phyloP scores from a whole-genome alignment of 345 rosid genomes.

The Brassica carinata region DNA sequence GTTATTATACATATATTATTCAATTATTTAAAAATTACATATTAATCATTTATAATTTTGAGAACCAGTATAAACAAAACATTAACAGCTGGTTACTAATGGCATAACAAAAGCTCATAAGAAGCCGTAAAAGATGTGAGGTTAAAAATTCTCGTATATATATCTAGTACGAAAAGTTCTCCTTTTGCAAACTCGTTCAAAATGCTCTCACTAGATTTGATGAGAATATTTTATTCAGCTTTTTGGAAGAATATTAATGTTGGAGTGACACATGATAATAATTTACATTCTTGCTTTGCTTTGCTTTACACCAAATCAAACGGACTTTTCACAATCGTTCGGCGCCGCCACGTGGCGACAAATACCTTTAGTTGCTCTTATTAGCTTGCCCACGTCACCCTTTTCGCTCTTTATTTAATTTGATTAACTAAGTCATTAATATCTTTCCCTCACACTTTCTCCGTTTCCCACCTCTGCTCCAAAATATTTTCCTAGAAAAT shows the following conservation, averaged over 20 bases:
- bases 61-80: neutral
- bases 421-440: neutral
- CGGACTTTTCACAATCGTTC: constrained; percentile 25
- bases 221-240: neutral
- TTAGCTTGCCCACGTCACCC: constrained; percentile 26
- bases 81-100: neutral
- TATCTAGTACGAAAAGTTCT: neutral
- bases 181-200: neutral
- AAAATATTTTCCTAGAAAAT: constrained; percentile 26
- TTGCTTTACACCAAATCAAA: constrained; percentile 39
- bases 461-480: constrained; percentile 8
- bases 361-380: constrained; percentile 9
- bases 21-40: too few species aligned
- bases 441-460: constrained; percentile 39
- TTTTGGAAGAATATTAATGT: neutral
- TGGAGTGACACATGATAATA: neutral
- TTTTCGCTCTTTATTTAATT: constrained; percentile 2
- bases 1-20: too few species aligned
- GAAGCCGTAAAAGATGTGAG: neutral
- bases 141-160: neutral
- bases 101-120: neutral
- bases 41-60: too few species aligned
- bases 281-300: neutral
- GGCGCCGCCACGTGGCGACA: constrained; percentile 35
- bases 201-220: neutral